Conservation (phyloP, 2,329 filamentous ascomycete genomes). For the Fusarium robinianum region DNA sequence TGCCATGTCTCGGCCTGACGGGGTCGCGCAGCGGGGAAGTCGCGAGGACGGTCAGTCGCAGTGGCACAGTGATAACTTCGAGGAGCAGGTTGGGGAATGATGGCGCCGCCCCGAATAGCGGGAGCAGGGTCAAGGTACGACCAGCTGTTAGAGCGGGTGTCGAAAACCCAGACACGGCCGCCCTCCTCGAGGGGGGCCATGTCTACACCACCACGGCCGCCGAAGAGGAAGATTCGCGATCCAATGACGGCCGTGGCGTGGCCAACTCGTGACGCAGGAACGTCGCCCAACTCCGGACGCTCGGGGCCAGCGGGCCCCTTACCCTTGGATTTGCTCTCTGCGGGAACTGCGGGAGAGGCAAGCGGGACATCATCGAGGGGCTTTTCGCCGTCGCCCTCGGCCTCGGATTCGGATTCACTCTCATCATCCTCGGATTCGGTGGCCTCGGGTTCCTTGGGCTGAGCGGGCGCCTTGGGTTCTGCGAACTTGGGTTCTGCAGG, state of each 20-base stretch:
- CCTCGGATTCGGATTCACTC: conserved; percentile 19
- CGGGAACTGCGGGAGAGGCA: conserved; percentile 31
- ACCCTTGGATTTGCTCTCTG: conserved; percentile 45
- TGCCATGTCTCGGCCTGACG: conserved; percentile 53
- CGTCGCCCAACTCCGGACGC: conserved; percentile 43
- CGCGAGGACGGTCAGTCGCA: conserved; percentile 60
- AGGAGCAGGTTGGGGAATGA: conserved; percentile 57
- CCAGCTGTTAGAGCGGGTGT: conserved; percentile 69
- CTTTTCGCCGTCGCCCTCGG: conserved; percentile 37
- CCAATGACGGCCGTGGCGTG: conserved; percentile 71
- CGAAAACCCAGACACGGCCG: conserved; percentile 77
- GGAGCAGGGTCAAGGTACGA: conserved; percentile 61
- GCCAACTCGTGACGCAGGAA: conserved; percentile 72
- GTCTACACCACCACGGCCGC: conserved; percentile 71
- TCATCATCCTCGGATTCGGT: conserved; percentile 31
- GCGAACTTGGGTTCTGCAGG: conserved; percentile 13
- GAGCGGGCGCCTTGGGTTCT: conserved; percentile 18
- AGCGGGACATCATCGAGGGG: conserved; percentile 50
- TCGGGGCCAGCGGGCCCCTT: conserved; percentile 42
- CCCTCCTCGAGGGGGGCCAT: conserved; percentile 74
- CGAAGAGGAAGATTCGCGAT: conserved; percentile 77
- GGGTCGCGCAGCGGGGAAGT: conserved; percentile 47
- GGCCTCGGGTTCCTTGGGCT: conserved; percentile 12
- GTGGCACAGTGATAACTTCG: conserved; percentile 73
- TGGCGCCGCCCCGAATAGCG: conserved; percentile 47